Percentiles rank a stretch among this genome's conserved stretches.
Evolutionary conservation across 257 asterid genomes (phyloP).

Genomic region (Dorcoceras hygrometricum): DNA sequence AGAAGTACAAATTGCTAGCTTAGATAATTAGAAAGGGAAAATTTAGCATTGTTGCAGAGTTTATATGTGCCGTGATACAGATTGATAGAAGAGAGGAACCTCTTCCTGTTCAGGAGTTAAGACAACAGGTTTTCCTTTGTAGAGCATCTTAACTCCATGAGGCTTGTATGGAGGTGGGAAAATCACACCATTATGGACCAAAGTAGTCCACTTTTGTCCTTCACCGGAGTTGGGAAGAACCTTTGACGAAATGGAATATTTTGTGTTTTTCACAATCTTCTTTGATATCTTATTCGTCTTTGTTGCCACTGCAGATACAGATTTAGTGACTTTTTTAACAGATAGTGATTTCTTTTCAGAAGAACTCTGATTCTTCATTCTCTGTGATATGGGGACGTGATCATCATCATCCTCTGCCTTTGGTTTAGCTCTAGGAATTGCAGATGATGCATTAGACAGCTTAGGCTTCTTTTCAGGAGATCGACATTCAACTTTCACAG

Average conservation of each 20-base stretch:
- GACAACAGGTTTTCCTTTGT: slow-evolving; percentile 79
- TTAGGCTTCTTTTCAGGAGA: slow-evolving; percentile 60
- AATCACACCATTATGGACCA: slow-evolving; percentile 91
- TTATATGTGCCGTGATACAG: neutral
- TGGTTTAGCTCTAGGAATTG: slow-evolving; percentile 49
- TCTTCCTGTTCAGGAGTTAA: slow-evolving; percentile 93
- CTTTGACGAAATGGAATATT: slow-evolving; percentile 73
- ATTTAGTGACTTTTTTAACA: slow-evolving; percentile 39
- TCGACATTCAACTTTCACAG: slow-evolving; percentile 43
- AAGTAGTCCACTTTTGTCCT: slow-evolving; percentile 95
- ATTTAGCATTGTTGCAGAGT: slow-evolving; percentile 3
- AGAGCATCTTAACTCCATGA: slow-evolving; percentile 89
- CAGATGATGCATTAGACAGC: slow-evolving; percentile 46
- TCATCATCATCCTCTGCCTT: slow-evolving; percentile 65
- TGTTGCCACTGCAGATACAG: slow-evolving; percentile 40
- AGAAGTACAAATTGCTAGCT: neutral
- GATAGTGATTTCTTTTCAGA: slow-evolving; percentile 47
- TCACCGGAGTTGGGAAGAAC: slow-evolving; percentile 90
- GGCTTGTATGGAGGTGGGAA: slow-evolving; percentile 96
- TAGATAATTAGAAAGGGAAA: slow-evolving; percentile 1
- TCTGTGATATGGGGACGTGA: slow-evolving; percentile 63
- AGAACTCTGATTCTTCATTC: slow-evolving; percentile 48
- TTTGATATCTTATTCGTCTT: slow-evolving; percentile 46
- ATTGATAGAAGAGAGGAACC: slow-evolving; percentile 41
- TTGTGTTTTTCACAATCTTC: slow-evolving; percentile 52